Base-by-base conservation (phyloP, 2,329 filamentous ascomycete genomes). In the Parastagonospora nodorum region DNA sequence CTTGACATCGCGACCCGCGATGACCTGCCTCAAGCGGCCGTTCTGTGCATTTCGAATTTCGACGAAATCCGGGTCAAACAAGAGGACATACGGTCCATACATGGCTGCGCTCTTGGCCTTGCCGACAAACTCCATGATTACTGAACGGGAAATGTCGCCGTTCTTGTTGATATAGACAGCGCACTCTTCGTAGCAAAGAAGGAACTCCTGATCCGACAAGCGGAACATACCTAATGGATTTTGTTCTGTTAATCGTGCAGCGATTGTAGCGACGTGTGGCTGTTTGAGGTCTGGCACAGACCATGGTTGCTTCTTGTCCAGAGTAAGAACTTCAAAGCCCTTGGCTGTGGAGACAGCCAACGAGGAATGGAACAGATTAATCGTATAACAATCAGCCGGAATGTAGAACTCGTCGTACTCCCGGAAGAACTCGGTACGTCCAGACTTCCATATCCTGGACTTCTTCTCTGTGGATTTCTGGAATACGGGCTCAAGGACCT, bases 321-420 rank as follows among this genome's bases (percentile, higher is more conserved):
- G 82, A 0, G 92, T 97, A 72, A 99, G 84, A 58, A 99, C 89
- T 76, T 99, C 95, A 63, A 99, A 92, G 19, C 94, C 95, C 73
- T 92, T 91, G 35, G 90, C 84, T 0, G 93, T 97, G 15, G 90
- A 88, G 41, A 99, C 91, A 8, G 94, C 91, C 45, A 99, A 88
- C 55, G 92, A 95, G 0, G 88, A 91, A 72, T 97, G 91, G 83
- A 97, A 99, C 45, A 99, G 84, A 74, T 97, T 97, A 70, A 99
- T 89, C 41, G 90, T 91, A 74, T 88, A 96, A 73, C 92, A 97
- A 71, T 99, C 95, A 2, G 90, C 88, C 0, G 94, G 94, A 62
- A 99, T 92, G 76, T 97, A 99, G 75, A 99, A 99, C 63, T 97
- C 94, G 77, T 99, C 94, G 72, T 92, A 99, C 69, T 99, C 94